Percentiles rank a stretch among this genome's conserved stretches.
Evolutionary conservation across 1,284 basidiomycete species (phyloP).

Genomic region (Schizophyllum amplum): DNA sequence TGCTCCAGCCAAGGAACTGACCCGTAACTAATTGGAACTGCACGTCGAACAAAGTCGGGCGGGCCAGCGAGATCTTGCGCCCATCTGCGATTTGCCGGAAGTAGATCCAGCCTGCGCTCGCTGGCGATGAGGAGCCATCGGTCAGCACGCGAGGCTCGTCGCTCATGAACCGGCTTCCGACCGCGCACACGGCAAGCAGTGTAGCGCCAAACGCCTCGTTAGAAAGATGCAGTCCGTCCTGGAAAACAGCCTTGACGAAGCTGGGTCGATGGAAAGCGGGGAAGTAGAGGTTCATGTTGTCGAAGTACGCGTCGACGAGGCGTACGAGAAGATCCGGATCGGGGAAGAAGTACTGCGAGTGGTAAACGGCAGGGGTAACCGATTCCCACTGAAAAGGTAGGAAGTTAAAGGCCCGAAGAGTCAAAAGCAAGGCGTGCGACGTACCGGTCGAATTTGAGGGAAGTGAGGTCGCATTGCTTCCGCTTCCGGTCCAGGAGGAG

Average conservation of each 20-base stretch:
- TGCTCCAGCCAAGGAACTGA: not conserved
- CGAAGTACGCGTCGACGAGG: not conserved
- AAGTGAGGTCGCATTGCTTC: not conserved
- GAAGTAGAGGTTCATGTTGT: not conserved
- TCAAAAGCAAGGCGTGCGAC: not conserved
- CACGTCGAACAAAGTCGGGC: not conserved
- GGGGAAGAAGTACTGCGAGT: constrained; percentile 10
- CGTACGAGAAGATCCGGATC: constrained; percentile 6
- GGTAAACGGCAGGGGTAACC: constrained; percentile 2
- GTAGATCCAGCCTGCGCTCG: not conserved
- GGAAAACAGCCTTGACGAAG: constrained; percentile 2
- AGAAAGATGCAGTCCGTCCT: constrained; percentile 8
- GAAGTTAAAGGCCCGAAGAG: not conserved
- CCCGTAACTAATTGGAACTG: not conserved
- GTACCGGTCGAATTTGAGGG: not conserved
- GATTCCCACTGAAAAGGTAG: not conserved
- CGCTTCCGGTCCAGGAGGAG: not conserved
- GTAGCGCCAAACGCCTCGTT: constrained; percentile 8
- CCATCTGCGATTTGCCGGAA: not conserved
- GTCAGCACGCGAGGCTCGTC: constrained; percentile 11
- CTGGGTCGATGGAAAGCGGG: not conserved
- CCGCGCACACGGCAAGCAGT: constrained; percentile 6
- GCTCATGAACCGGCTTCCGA: constrained; percentile 9
- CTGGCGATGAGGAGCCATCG: not conserved
- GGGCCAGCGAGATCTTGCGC: not conserved